phyloP scores from a whole-genome alignment of 129 eudicot genomes.

The Ambrosia artemisiifolia region DNA sequence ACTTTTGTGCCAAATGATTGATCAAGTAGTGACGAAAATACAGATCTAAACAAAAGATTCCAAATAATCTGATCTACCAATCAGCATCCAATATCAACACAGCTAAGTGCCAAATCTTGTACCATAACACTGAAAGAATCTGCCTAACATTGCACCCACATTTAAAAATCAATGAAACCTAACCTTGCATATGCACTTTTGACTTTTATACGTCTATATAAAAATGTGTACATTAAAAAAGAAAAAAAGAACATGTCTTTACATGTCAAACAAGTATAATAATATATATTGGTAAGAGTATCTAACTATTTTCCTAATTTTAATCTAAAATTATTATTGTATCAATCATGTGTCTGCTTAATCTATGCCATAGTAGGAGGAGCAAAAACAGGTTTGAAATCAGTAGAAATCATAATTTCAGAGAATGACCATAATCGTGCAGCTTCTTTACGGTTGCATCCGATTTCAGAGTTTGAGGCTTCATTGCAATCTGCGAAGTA shows the following conservation, averaged over 20 bases:
- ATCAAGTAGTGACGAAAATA: conserved; percentile 17
- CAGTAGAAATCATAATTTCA: conserved; percentile 53
- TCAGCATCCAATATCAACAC: conserved; percentile 12
- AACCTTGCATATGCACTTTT: conserved; percentile 32
- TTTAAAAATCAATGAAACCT: conserved; percentile 7
- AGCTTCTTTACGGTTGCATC: conserved; percentile 61
- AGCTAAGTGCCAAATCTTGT: conserved; percentile 28
- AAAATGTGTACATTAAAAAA: not conserved
- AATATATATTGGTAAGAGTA: conserved; percentile 19
- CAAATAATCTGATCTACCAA: not conserved
- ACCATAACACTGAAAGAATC: conserved; percentile 11
- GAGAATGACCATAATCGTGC: conserved; percentile 70
- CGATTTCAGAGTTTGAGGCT: conserved; percentile 58
- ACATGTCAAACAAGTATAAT: conserved; percentile 25
- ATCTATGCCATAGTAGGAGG: conserved; percentile 23
- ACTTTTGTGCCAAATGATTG: conserved; percentile 15
- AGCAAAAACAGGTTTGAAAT: conserved; percentile 33
- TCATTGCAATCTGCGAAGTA: conserved; percentile 89
- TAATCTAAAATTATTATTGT: conserved; percentile 1
- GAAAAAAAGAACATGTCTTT: conserved; percentile 19
- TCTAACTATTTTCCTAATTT: conserved; percentile 21
- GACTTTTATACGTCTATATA: conserved; percentile 24
- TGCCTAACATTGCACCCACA: conserved; percentile 30
- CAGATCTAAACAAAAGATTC: not conserved
- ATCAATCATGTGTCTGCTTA: not conserved